Percentiles rank a stretch among this genome's conserved stretches.
These are phyloP conservation scores for Paramecium octaurelia DNA, from an alignment of 73 alveolate species.

Conservation along the genomic window DNA sequence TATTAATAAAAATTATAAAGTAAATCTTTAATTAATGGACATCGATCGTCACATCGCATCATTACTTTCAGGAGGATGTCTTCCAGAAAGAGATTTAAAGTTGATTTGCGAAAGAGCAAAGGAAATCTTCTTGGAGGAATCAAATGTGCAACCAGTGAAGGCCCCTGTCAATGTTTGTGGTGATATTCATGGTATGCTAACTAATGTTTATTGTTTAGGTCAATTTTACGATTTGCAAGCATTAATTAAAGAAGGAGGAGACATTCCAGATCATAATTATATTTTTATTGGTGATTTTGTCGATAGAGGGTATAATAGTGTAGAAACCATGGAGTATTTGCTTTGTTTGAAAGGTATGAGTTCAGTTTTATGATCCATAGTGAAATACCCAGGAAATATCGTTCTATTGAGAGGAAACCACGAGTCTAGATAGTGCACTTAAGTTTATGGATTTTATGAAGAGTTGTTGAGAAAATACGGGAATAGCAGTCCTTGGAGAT, in stretches of 20 bases:
- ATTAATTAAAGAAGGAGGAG: slow-evolving; percentile 64
- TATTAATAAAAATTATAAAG: neutral
- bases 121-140: slow-evolving; percentile 74
- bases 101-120: slow-evolving; percentile 76
- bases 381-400: slow-evolving; percentile 57
- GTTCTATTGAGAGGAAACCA: slow-evolving; percentile 65
- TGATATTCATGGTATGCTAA: slow-evolving; percentile 72
- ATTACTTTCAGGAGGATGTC: slow-evolving; percentile 57
- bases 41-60: slow-evolving; percentile 39
- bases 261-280: slow-evolving; percentile 85
- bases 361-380: neutral
- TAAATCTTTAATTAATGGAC: slow-evolving; percentile 33
- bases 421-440: slow-evolving; percentile 60
- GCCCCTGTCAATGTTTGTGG: slow-evolving; percentile 88
- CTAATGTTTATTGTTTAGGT: slow-evolving; percentile 33
- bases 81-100: slow-evolving; percentile 74
- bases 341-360: slow-evolving; percentile 67
- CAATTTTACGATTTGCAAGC: slow-evolving; percentile 62
- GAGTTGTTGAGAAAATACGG: slow-evolving; percentile 88
- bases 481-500: slow-evolving; percentile 83
- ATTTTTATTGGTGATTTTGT: slow-evolving; percentile 83
- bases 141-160: slow-evolving; percentile 65
- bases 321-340: slow-evolving; percentile 67
- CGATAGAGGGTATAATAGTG: slow-evolving; percentile 80
- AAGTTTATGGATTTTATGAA: slow-evolving; percentile 80